These are phyloP conservation scores for Chaetoceros tenuissimus DNA, from an alignment of 108 stramenopile species.

Conservation along the genomic window DNA sequence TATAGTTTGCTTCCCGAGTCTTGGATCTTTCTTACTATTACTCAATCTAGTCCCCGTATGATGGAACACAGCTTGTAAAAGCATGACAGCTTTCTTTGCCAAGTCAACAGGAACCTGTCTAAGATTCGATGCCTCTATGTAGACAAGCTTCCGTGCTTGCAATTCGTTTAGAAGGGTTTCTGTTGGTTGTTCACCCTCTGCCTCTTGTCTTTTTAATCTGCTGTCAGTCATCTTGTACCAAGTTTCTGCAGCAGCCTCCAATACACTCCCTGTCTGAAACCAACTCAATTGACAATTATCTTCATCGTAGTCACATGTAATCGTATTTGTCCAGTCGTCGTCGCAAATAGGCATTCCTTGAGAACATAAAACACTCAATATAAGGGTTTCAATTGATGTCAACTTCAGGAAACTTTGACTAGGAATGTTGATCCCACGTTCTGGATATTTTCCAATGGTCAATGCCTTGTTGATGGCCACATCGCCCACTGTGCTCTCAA, in stretches of 20 bases:
- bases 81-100: conserved; percentile 41
- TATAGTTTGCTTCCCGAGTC: conserved; percentile 55
- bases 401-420: conserved; percentile 14
- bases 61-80: conserved; percentile 34
- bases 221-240: conserved; percentile 21
- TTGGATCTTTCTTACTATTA: conserved; percentile 37
- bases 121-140: conserved; percentile 12
- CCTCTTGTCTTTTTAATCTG: background rate
- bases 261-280: conserved; percentile 19
- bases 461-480: conserved; percentile 11
- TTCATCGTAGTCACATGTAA: background rate
- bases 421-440: conserved; percentile 9
- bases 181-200: conserved; percentile 3
- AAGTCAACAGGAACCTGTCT: conserved; percentile 27
- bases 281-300: conserved; percentile 25
- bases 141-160: conserved; percentile 13
- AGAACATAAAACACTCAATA: conserved; percentile 41
- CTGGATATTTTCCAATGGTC: background rate
- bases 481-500: conserved; percentile 21
- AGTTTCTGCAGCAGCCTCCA: conserved; percentile 26
- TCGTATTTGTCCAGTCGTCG: conserved; percentile 23
- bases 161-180: conserved; percentile 11
- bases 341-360: conserved; percentile 46
- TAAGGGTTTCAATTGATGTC: conserved; percentile 43
- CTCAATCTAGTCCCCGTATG: conserved; percentile 16